Evolutionary conservation across 73 alveolate species (phyloP).

Genomic region (Effrenium voratum): DNA sequence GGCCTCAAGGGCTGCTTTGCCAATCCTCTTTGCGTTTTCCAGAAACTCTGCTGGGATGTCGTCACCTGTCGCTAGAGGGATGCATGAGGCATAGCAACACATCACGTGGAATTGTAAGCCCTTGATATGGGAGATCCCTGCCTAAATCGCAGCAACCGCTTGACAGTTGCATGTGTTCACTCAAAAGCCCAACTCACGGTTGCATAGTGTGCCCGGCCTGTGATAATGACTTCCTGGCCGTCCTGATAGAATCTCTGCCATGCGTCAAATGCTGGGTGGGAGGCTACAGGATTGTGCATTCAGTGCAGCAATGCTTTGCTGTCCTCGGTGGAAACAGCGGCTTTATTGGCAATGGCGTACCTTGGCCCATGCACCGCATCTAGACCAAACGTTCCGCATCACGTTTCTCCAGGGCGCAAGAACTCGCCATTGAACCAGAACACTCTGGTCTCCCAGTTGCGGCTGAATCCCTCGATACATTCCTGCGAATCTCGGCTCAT

Average conservation of each 20-base stretch:
- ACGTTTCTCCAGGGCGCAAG: constrained; percentile 28
- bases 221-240: constrained; percentile 79
- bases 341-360: constrained; percentile 90
- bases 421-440: constrained; percentile 93
- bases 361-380: not conserved
- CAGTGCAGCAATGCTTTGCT: no score
- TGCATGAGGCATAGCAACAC: not conserved
- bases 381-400: no score
- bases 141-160: no score
- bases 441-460: constrained; percentile 91
- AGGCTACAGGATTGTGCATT: no score
- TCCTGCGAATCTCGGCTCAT: not conserved
- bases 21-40: constrained; percentile 87
- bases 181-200: no score
- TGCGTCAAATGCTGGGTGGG: no score
- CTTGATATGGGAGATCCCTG: not conserved
- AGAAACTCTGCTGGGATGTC: constrained; percentile 91
- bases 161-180: no score
- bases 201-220: no score
- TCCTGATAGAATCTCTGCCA: not conserved
- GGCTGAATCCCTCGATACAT: constrained; percentile 79
- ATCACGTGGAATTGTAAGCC: not conserved
- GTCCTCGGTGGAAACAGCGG: constrained; percentile 93
- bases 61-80: constrained; percentile 10
- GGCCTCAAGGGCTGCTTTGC: constrained; percentile 67